Evolutionary conservation across 2,329 filamentous ascomycete species (phyloP), one percentile per base, ranked within the genome.

Genomic region (Clonostachys byssicola): DNA sequence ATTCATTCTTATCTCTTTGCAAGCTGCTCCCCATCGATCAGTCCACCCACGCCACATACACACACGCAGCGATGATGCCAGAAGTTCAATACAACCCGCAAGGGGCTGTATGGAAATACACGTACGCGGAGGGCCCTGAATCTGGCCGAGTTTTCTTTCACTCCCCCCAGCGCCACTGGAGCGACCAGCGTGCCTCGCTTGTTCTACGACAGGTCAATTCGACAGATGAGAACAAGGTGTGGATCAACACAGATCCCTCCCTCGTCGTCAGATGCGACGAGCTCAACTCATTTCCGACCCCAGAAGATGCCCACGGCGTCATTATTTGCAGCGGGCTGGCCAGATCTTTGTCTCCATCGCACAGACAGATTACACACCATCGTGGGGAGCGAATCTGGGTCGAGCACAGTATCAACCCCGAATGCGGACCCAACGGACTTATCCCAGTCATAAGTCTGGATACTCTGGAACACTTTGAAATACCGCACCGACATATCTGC

Each of bases 361-460:
- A 12, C 20, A 12, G 12, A 33, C 35, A 40, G 10, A 20, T 47
- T 13, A 33, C 46, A 12, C 43, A 47, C 18, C 34, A 23, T 23
- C 46, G 46, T 8, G 46, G 46, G 12, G 46, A 47, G 41, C 40
- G 46, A 8, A 39, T 47, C 34, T 47, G 46, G 46, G 34, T 47
- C 14, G 40, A 47, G n/a, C 8, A 38, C 5, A 39, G 34, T 42
- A 16, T 47, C n/a, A 17, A n/a, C 16, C 34, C 12, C 6, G 33
- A 18, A 20, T 14, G 34, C 12, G 43, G 34, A 14, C n/a, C 18
- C n/a, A 40, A 47, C 39, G 34, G 33, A 12, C 18, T 23, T 12
- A 43, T 47, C n/a, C 46, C 46, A 17, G 46, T 47, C 16, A 43
- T 47, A 12, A 43, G 34, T 17, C 38, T 47, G 12, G 46, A 47